phyloP scores from a whole-genome alignment of 1,284 basidiomycete species.

The Schizopora paradoxa region DNA sequence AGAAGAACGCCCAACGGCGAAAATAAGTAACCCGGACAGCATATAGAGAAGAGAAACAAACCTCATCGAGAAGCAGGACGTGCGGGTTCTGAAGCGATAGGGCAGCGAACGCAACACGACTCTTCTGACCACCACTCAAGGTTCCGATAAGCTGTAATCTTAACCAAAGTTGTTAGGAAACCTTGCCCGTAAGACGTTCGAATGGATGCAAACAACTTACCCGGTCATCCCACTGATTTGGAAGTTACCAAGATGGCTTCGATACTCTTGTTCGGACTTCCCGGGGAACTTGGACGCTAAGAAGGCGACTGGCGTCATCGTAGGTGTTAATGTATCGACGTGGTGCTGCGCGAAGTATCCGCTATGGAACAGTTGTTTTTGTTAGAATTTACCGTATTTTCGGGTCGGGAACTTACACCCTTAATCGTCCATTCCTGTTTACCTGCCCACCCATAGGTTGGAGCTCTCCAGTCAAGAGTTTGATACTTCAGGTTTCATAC shows the following conservation, averaged over 20 bases:
- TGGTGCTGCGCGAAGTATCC: constrained; percentile 98
- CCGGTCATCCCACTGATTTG: constrained; percentile 97
- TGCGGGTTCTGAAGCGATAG: constrained; percentile 86
- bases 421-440: constrained; percentile 84
- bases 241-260: constrained; percentile 93
- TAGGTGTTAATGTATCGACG: constrained; percentile 86
- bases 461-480: constrained; percentile 89
- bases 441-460: constrained; percentile 78
- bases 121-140: constrained; percentile 95
- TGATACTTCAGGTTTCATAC: constrained; percentile 56
- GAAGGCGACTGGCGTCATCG: constrained; percentile 88
- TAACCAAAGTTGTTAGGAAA: constrained; percentile 6
- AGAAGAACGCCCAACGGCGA: constrained; percentile 4
- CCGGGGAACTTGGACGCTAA: constrained; percentile 90
- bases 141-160: constrained; percentile 79
- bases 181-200: constrained; percentile 7
- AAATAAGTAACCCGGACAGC: background rate
- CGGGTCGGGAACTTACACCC: constrained; percentile 61
- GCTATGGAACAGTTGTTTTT: constrained; percentile 30
- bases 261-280: constrained; percentile 94
- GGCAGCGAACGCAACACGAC: constrained; percentile 92
- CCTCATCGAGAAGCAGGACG: constrained; percentile 86
- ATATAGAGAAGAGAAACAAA: constrained; percentile 29
- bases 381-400: background rate
- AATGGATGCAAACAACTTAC: constrained; percentile 29